Evolutionary conservation across 495 filamentous ascomycete species (phyloP).

Genomic region (Neurospora intermedia): DNA sequence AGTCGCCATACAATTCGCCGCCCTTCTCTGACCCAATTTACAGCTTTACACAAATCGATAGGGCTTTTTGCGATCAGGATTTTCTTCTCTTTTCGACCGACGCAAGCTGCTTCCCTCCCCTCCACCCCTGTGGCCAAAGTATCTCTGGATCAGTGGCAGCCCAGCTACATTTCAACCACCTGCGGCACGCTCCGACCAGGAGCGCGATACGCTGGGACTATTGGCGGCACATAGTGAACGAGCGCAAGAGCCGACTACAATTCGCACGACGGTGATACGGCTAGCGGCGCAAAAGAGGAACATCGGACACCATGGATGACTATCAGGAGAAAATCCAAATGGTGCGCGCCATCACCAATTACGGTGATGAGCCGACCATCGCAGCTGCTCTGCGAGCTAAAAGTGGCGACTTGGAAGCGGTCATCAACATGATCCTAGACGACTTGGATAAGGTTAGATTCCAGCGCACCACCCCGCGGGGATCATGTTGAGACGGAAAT

Average conservation of each 20-base stretch:
- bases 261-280: neutral
- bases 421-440: slow-evolving; percentile 37
- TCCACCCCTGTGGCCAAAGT: neutral
- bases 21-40: neutral
- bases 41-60: neutral
- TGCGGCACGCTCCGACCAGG: neutral
- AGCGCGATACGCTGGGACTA: neutral
- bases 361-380: slow-evolving; percentile 3
- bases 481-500: neutral
- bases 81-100: neutral
- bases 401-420: slow-evolving; percentile 31
- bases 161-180: neutral
- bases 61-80: neutral
- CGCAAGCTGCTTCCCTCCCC: neutral
- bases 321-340: slow-evolving; percentile 5
- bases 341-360: slow-evolving; percentile 9
- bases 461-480: neutral
- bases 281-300: neutral
- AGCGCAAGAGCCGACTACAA: neutral
- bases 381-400: slow-evolving; percentile 23
- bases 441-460: slow-evolving; percentile 26
- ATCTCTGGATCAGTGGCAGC: neutral
- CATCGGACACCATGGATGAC: neutral
- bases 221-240: neutral
- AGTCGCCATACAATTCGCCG: neutral